Conservation (phyloP, 495 filamentous ascomycete genomes). For the Penicillium salamii region DNA sequence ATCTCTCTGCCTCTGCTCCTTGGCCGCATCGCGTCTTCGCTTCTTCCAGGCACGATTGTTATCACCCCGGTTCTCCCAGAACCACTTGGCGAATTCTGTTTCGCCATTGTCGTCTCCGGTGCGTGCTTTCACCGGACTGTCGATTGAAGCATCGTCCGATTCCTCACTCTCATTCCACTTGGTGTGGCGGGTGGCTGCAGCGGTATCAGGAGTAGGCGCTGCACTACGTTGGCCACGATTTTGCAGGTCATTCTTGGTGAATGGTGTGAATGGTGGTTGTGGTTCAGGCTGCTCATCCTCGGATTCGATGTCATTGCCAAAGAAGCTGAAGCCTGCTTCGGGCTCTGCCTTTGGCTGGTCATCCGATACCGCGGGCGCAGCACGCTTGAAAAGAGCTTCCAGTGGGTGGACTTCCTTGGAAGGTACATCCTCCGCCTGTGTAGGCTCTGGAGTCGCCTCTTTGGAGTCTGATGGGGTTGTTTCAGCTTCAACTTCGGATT, state of each 20-base stretch:
- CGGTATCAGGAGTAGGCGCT: slow-evolving; percentile 92
- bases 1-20: slow-evolving; percentile 84
- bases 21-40: slow-evolving; percentile 71
- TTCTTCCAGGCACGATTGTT: slow-evolving; percentile 91
- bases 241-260: slow-evolving; percentile 72
- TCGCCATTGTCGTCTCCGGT: slow-evolving; percentile 36
- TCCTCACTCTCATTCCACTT: slow-evolving; percentile 33
- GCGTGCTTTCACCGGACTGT: slow-evolving; percentile 34
- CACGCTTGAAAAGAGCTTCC: slow-evolving; percentile 84
- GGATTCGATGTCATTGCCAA: slow-evolving; percentile 52
- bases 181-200: slow-evolving; percentile 53
- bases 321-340: slow-evolving; percentile 60
- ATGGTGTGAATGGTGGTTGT: slow-evolving; percentile 82
- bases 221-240: slow-evolving; percentile 72
- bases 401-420: slow-evolving; percentile 70
- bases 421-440: slow-evolving; percentile 15
- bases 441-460: slow-evolving; percentile 9
- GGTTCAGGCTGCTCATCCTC: slow-evolving; percentile 53
- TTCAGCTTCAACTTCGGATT: slow-evolving; percentile 1
- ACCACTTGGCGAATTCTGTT: slow-evolving; percentile 81
- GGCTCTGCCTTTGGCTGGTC: slow-evolving; percentile 39
- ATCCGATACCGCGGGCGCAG: slow-evolving; percentile 37
- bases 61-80: slow-evolving; percentile 88
- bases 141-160: slow-evolving; percentile 29
- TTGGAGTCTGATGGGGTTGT: slow-evolving; percentile 5